Percentiles rank a stretch among this genome's conserved stretches.
These are phyloP conservation scores for Amylostereum chailletii DNA, from an alignment of 1,284 basidiomycete genomes.

Conservation along the genomic window DNA sequence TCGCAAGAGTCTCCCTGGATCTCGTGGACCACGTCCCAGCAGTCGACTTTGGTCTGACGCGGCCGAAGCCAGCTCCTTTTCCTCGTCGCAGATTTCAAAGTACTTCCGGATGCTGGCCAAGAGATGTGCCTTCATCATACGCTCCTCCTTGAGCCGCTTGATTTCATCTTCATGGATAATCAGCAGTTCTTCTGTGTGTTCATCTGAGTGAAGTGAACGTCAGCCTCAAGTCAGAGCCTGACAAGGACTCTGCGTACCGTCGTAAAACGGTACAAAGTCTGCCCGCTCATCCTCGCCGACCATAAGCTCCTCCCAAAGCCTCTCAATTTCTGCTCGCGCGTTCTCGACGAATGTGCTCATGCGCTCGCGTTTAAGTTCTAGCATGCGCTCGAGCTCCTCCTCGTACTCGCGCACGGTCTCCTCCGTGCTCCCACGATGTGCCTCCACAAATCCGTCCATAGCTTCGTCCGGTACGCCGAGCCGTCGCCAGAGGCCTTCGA, in stretches of 20 bases:
- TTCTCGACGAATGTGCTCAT: slow-evolving; percentile 83
- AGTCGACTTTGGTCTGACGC: slow-evolving; percentile 74
- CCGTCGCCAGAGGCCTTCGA: slow-evolving; percentile 75
- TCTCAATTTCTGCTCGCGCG: slow-evolving; percentile 75
- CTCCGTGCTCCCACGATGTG: slow-evolving; percentile 70
- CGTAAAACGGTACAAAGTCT: slow-evolving; percentile 74
- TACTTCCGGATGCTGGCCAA: slow-evolving; percentile 81
- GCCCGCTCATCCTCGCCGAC: slow-evolving; percentile 75
- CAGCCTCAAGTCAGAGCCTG: not conserved
- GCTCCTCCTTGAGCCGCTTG: slow-evolving; percentile 71
- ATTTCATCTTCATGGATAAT: slow-evolving; percentile 87
- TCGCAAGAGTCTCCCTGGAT: slow-evolving; percentile 71
- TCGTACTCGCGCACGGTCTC: slow-evolving; percentile 75
- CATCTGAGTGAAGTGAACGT: slow-evolving; percentile 41
- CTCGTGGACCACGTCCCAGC: slow-evolving; percentile 69
- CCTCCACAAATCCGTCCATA: slow-evolving; percentile 79
- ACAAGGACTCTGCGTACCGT: slow-evolving; percentile 40
- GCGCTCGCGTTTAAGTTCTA: slow-evolving; percentile 79
- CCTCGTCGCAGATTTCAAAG: slow-evolving; percentile 85
- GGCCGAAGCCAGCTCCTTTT: slow-evolving; percentile 78
- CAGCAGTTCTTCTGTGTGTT: slow-evolving; percentile 84
- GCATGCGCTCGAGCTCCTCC: slow-evolving; percentile 84
- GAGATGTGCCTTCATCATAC: slow-evolving; percentile 68
- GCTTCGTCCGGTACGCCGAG: slow-evolving; percentile 64
- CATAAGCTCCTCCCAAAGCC: slow-evolving; percentile 84